Conservation (phyloP, 2,329 filamentous ascomycete species). For the Aspergillus sp. region DNA sequence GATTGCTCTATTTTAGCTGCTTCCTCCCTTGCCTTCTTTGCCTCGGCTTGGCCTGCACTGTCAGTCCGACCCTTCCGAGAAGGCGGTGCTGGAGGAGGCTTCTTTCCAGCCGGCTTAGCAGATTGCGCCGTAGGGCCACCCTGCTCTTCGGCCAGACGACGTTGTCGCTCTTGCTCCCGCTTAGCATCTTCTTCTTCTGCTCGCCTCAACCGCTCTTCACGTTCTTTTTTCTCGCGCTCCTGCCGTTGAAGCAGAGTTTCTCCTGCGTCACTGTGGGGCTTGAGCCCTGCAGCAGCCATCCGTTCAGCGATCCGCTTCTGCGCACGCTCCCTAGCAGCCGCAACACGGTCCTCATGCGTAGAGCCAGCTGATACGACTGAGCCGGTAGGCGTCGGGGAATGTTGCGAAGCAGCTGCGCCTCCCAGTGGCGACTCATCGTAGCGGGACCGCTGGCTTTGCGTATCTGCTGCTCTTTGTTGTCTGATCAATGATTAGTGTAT, state of each 20-base stretch:
- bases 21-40: constrained; percentile 57
- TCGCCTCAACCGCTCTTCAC: constrained; percentile 81
- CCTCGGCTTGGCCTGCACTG: constrained; percentile 58
- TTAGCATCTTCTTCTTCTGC: constrained; percentile 93
- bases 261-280: constrained; percentile 73
- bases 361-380: constrained; percentile 79
- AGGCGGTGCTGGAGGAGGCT: constrained; percentile 70
- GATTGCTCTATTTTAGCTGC: constrained; percentile 67
- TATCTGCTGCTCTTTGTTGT: constrained; percentile 56
- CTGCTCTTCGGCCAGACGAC: constrained; percentile 74
- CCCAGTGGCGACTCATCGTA: constrained; percentile 55
- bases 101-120: constrained; percentile 61
- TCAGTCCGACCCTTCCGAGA: constrained; percentile 69
- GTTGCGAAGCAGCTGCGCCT: constrained; percentile 28
- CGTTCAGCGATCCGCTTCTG: constrained; percentile 97
- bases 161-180: constrained; percentile 83
- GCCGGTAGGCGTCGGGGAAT: constrained; percentile 51
- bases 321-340: constrained; percentile 95
- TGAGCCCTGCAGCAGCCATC: constrained; percentile 88
- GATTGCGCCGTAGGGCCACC: constrained; percentile 61
- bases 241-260: constrained; percentile 81
- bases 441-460: constrained; percentile 54
- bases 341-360: constrained; percentile 89
- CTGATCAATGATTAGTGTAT: constrained; percentile 29
- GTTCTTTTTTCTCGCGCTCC: constrained; percentile 84